Evolutionary conservation across 805 yeast species (phyloP).

Genomic region (Wickerhamomyces bisporus): DNA sequence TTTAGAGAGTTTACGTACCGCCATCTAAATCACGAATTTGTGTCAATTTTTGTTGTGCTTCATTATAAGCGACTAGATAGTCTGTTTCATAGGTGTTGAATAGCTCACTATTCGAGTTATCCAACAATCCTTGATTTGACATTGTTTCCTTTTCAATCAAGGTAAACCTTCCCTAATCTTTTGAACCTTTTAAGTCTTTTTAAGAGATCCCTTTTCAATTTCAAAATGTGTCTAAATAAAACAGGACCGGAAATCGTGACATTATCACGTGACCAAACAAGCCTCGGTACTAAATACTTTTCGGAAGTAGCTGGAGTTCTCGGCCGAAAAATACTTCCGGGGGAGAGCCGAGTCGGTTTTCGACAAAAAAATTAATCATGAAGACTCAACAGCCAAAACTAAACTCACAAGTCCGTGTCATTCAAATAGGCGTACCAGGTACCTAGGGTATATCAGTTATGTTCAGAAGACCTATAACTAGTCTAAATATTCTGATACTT

Average conservation of each 20-base stretch:
- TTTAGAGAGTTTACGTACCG: constrained; percentile 23
- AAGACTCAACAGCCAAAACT: no score
- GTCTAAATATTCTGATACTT: not conserved
- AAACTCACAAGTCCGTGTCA: no score
- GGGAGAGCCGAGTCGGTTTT: not conserved
- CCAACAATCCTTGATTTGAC: constrained; percentile 23
- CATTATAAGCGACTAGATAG: constrained; percentile 57
- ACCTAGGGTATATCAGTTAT: no score
- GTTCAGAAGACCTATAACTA: constrained; percentile 2
- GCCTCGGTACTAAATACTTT: no score
- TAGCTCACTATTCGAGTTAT: constrained; percentile 19
- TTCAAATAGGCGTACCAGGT: no score
- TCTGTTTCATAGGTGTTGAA: constrained; percentile 34
- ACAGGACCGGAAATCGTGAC: no score
- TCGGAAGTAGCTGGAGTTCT: no score
- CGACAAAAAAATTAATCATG: not conserved
- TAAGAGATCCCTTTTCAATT: no score
- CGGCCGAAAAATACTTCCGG: no score
- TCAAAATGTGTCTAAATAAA: no score
- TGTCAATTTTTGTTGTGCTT: constrained; percentile 60
- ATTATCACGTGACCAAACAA: not conserved
- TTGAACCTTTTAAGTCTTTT: no score
- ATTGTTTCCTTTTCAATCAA: constrained; percentile 4
- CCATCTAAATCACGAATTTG: constrained; percentile 46
- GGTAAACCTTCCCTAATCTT: no score